A percentile compares a stretch with the other conserved stretches of the same genome.
These are phyloP conservation scores for Datisca glomerata DNA, from an alignment of 306 rosid species.

Conservation along the genomic window DNA sequence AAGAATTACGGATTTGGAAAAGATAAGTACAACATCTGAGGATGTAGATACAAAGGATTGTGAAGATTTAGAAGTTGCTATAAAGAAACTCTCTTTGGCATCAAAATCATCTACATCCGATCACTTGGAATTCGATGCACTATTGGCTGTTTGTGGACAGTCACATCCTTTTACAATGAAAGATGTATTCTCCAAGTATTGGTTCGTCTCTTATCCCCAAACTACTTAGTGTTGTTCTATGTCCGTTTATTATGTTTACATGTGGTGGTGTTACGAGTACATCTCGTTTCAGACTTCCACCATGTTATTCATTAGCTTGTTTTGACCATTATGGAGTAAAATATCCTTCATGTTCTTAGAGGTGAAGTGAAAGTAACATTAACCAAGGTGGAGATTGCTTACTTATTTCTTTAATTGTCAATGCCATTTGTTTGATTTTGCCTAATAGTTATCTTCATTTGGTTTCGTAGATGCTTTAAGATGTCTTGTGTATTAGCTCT, in stretches of 20 bases:
- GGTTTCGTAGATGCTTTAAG: too few species aligned
- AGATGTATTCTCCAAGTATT: slow-evolving; percentile 49
- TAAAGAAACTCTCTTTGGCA: slow-evolving; percentile 57
- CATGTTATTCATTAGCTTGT: too few species aligned
- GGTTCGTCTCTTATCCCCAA: slow-evolving; percentile 30
- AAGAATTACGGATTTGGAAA: slow-evolving; percentile 14
- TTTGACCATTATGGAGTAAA: too few species aligned
- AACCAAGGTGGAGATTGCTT: too few species aligned
- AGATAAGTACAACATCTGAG: slow-evolving; percentile 8
- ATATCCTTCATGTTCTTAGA: background rate
- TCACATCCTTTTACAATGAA: slow-evolving; percentile 41
- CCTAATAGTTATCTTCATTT: too few species aligned
- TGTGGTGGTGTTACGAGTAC: too few species aligned
- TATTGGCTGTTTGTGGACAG: slow-evolving; percentile 80
- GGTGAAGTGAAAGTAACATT: too few species aligned
- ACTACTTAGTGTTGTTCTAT: background rate
- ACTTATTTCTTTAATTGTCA: background rate
- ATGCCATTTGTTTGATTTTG: slow-evolving; percentile 1
- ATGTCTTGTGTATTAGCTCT: too few species aligned
- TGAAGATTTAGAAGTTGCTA: slow-evolving; percentile 42
- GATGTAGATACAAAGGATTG: slow-evolving; percentile 17
- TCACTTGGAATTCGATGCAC: slow-evolving; percentile 32
- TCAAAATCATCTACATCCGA: slow-evolving; percentile 40
- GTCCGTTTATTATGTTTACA: too few species aligned
- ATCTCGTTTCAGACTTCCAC: too few species aligned